These are phyloP conservation scores for Buxus sempervirens DNA, from an alignment of 164 flowering plant species.

Conservation along the genomic window DNA sequence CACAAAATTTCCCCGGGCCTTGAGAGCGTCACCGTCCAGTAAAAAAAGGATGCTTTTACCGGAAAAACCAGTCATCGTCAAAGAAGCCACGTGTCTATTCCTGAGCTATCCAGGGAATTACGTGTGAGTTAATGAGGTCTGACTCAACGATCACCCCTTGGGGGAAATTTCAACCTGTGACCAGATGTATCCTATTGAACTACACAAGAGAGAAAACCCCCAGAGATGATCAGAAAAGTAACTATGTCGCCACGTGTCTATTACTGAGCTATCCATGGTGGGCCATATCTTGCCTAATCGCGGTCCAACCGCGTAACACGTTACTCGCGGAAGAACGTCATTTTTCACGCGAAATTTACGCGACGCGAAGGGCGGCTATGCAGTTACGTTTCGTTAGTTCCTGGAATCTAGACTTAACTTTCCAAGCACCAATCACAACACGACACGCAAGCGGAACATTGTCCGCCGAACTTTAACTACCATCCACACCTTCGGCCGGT, in stretches of 20 bases:
- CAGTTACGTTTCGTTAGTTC: not conserved
- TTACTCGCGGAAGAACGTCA: not conserved
- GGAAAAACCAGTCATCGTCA: not conserved
- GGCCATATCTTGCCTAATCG: not conserved
- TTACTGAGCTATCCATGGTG: too few species aligned
- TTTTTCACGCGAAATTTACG: not conserved
- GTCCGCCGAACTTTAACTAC: too few species aligned
- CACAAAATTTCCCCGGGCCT: too few species aligned
- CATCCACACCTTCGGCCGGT: too few species aligned
- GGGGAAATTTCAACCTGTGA: not conserved
- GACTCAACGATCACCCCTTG: too few species aligned
- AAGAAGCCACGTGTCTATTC: not conserved
- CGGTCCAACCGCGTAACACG: not conserved
- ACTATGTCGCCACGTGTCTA: too few species aligned
- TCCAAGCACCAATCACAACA: not conserved
- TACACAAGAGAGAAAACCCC: not conserved
- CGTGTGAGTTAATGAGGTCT: too few species aligned
- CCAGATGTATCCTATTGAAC: not conserved
- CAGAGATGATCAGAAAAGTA: too few species aligned
- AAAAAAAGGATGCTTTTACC: not conserved
- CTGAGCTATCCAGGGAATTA: not conserved
- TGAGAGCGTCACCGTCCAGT: too few species aligned
- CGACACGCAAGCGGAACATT: not conserved
- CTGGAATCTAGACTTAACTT: not conserved
- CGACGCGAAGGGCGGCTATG: not conserved